These are phyloP conservation scores for Leccinum obscurum DNA, from an alignment of 768 basidiomycete species.

Conservation along the genomic window DNA sequence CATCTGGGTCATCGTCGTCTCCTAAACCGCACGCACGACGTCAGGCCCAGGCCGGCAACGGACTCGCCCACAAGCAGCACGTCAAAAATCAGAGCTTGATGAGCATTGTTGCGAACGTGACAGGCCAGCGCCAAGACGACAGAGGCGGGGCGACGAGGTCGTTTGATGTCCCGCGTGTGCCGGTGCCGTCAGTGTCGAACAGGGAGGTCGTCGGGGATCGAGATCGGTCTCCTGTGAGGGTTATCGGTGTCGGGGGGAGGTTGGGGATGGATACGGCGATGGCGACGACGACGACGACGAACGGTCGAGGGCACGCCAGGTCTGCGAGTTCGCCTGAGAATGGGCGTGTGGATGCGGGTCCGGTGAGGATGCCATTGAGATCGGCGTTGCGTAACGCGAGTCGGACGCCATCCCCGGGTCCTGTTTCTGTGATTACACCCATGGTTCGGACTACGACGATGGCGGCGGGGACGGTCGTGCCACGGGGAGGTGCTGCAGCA, in stretches of 20 bases:
- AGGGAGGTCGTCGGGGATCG: constrained; percentile 5
- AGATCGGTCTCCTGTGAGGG: background rate
- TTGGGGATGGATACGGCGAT: background rate
- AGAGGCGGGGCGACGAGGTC: no score
- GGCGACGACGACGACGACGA: background rate
- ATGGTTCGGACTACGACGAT: background rate
- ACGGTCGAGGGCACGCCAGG: background rate
- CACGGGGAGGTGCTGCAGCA: no score
- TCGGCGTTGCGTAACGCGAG: constrained; percentile 62
- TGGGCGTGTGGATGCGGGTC: constrained; percentile 14
- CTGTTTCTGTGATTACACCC: background rate
- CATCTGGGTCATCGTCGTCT: background rate
- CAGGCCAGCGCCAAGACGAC: no score
- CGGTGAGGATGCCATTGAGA: constrained; percentile 43
- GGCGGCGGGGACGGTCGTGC: no score
- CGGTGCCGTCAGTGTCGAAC: no score
- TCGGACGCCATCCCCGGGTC: constrained; percentile 48
- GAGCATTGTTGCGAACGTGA: constrained; percentile 33
- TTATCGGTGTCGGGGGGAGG: no score
- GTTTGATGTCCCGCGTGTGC: no score
- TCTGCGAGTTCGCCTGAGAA: background rate
- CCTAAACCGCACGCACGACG: constrained; percentile 3
- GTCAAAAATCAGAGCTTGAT: constrained; percentile 46
- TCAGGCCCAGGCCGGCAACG: constrained; percentile 12
- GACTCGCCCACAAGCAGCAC: constrained; percentile 8